These are phyloP conservation scores for Rossbeevera mucosa DNA, from an alignment of 768 basidiomycete genomes.

Conservation along the genomic window DNA sequence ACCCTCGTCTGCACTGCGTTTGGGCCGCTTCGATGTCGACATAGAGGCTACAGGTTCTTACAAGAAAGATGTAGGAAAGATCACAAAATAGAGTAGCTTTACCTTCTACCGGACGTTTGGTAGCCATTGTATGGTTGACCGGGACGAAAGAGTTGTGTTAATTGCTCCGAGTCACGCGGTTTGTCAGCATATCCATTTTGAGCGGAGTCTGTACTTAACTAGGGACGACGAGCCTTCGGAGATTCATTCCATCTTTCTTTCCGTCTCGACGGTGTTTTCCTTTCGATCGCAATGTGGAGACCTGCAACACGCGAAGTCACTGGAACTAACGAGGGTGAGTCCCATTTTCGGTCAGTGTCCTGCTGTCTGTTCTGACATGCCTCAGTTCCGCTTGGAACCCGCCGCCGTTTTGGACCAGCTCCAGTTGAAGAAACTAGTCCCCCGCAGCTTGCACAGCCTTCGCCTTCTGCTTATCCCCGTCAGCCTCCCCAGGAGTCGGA, in stretches of 20 bases:
- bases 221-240: slow-evolving; percentile 24
- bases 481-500: slow-evolving; percentile 53
- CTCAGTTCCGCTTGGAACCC: slow-evolving; percentile 75
- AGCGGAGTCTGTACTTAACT: slow-evolving; percentile 32
- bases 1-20: slow-evolving; percentile 45
- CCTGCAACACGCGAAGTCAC: slow-evolving; percentile 86
- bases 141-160: background rate
- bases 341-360: background rate
- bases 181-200: slow-evolving; percentile 30
- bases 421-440: slow-evolving; percentile 77
- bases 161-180: slow-evolving; percentile 2
- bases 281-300: slow-evolving; percentile 68
- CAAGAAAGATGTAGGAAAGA: background rate
- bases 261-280: slow-evolving; percentile 21
- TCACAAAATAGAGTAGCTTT: background rate
- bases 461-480: slow-evolving; percentile 81
- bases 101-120: slow-evolving; percentile 42
- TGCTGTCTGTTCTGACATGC: slow-evolving; percentile 13
- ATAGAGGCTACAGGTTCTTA: slow-evolving; percentile 20
- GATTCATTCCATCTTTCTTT: slow-evolving; percentile 30
- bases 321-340: slow-evolving; percentile 87
- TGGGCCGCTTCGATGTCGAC: slow-evolving; percentile 37
- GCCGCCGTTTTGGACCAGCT: slow-evolving; percentile 88
- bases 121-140: slow-evolving; percentile 26
- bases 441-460: slow-evolving; percentile 83